Conservation (phyloP, 257 asterid genomes). For the Gynochthodes officinalis region DNA sequence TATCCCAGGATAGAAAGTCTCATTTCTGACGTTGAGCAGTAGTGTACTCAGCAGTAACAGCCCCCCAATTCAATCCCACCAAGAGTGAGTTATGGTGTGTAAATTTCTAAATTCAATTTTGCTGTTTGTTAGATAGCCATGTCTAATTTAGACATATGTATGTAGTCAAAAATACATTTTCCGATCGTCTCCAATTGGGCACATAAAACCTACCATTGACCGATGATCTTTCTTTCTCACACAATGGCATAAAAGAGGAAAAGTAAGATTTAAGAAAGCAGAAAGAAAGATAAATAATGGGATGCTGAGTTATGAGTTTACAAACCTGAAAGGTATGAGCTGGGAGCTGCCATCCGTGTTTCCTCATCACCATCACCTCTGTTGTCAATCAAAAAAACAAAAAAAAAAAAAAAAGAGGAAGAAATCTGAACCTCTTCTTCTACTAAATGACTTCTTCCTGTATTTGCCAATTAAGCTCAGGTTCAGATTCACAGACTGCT, state of each 20-base stretch:
- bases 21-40: too few species aligned
- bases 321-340: constrained; percentile 95
- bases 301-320: background rate
- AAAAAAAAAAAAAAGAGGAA: too few species aligned
- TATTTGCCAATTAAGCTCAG: too few species aligned
- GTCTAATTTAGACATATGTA: too few species aligned
- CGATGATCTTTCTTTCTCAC: background rate
- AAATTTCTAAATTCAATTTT: background rate
- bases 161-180: background rate
- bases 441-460: too few species aligned
- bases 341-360: constrained; percentile 98
- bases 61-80: background rate
- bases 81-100: background rate
- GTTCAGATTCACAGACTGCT: too few species aligned
- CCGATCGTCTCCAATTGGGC: background rate
- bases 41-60: background rate
- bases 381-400: too few species aligned
- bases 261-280: background rate
- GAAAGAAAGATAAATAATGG: background rate
- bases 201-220: background rate
- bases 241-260: background rate
- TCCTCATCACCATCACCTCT: constrained; percentile 87
- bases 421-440: constrained; percentile 90
- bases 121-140: too few species aligned
- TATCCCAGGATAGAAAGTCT: background rate